Percentiles rank a stretch among this genome's conserved stretches.
phyloP scores from a whole-genome alignment of 257 asterid genomes.

The Coffea eugenioides region DNA sequence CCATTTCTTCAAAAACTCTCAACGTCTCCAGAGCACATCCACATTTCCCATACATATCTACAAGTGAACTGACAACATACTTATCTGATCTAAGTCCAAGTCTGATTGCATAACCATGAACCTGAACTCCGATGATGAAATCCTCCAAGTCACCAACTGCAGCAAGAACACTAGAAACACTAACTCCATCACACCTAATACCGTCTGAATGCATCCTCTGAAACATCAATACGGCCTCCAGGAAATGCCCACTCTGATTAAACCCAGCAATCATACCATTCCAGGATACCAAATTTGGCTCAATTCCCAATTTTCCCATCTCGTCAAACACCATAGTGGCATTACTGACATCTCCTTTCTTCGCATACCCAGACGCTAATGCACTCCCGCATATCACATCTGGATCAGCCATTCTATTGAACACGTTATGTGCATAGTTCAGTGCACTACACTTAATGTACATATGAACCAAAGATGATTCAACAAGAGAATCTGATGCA shows the following conservation, averaged over 20 bases:
- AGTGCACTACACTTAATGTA: slow-evolving; percentile 57
- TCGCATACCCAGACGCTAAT: slow-evolving; percentile 74
- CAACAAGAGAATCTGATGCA: slow-evolving; percentile 56
- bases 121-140: slow-evolving; percentile 54
- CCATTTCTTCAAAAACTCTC: slow-evolving; percentile 52
- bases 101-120: slow-evolving; percentile 65
- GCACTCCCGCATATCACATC: slow-evolving; percentile 85
- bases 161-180: slow-evolving; percentile 84
- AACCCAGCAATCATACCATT: slow-evolving; percentile 95
- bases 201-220: slow-evolving; percentile 62
- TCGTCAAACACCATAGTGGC: slow-evolving; percentile 45
- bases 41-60: slow-evolving; percentile 81
- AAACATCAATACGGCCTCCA: slow-evolving; percentile 58
- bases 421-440: slow-evolving; percentile 50
- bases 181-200: slow-evolving; percentile 53
- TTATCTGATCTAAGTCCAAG: slow-evolving; percentile 57
- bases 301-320: slow-evolving; percentile 44
- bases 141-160: slow-evolving; percentile 65
- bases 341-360: slow-evolving; percentile 56
- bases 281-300: slow-evolving; percentile 76
- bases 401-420: slow-evolving; percentile 45
- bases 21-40: slow-evolving; percentile 49
- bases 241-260: slow-evolving; percentile 68
- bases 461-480: slow-evolving; percentile 68
- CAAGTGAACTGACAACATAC: slow-evolving; percentile 69